These are phyloP conservation scores for Sideroxylon spinosum DNA, from an alignment of 179 eudicot genomes.

Conservation along the genomic window DNA sequence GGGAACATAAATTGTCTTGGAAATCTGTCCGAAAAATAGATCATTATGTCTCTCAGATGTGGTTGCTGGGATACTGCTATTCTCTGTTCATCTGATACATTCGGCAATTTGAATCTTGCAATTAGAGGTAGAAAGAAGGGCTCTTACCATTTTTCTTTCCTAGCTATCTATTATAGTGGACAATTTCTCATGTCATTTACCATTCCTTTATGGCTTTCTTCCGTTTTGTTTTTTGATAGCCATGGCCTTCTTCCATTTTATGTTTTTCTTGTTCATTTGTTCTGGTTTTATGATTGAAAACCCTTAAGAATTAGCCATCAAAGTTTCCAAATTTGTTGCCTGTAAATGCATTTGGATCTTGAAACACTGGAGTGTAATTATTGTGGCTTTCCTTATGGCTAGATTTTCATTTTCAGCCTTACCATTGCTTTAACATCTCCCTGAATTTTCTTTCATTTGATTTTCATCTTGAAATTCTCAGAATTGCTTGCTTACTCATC, in stretches of 20 bases:
- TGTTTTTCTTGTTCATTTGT: background rate
- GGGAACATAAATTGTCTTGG: background rate
- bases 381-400: background rate
- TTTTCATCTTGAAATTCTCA: background rate
- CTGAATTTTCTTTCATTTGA: background rate
- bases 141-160: background rate
- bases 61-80: background rate
- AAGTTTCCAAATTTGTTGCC: constrained; percentile 1
- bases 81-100: background rate
- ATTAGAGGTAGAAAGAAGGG: background rate
- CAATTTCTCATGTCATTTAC: background rate
- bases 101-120: background rate
- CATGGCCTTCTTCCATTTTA: background rate
- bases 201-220: background rate
- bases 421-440: background rate
- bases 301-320: background rate
- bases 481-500: background rate
- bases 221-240: too few relatives aligned
- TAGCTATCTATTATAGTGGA: background rate
- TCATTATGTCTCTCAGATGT: background rate
- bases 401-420: background rate
- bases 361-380: background rate
- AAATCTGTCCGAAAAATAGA: background rate
- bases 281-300: background rate
- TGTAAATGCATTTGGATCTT: background rate